Conservation (phyloP, 768 basidiomycete genomes). For the Suillus luteus region DNA sequence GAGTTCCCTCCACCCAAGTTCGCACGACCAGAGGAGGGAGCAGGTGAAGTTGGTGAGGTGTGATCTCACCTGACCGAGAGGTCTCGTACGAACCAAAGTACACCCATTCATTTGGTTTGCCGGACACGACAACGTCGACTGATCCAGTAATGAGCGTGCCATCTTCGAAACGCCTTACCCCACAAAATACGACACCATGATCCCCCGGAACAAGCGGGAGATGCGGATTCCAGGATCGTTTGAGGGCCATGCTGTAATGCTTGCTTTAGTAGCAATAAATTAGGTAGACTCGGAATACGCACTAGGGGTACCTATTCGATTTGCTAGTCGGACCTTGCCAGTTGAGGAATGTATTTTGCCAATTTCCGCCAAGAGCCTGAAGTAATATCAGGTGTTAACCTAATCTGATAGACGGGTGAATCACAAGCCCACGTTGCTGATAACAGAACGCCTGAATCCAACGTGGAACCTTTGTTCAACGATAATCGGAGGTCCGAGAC, state of each 20-base stretch:
- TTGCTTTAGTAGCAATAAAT: neutral
- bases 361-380: slow-evolving; percentile 6
- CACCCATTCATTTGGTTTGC: slow-evolving; percentile 12
- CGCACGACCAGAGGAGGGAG: slow-evolving; percentile 13
- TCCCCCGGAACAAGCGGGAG: slow-evolving; percentile 18
- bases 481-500: slow-evolving; percentile 14
- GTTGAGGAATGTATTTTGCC: slow-evolving; percentile 3
- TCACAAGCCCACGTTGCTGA: slow-evolving; percentile 16
- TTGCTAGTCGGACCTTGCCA: slow-evolving; percentile 9
- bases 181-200: slow-evolving; percentile 21
- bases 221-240: slow-evolving; percentile 22
- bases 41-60: slow-evolving; percentile 15
- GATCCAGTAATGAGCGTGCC: slow-evolving; percentile 12
- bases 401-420: neutral
- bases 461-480: slow-evolving; percentile 13
- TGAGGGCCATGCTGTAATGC: slow-evolving; percentile 14
- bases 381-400: neutral
- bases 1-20: slow-evolving; percentile 17
- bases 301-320: slow-evolving; percentile 3
- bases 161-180: neutral
- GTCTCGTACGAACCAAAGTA: slow-evolving; percentile 17
- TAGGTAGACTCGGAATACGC: neutral
- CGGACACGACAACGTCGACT: slow-evolving; percentile 21
- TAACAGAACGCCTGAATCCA: slow-evolving; percentile 22
- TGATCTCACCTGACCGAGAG: slow-evolving; percentile 18